Base-by-base conservation (phyloP, 331 rosid genomes). In the Cydonia oblonga region DNA sequence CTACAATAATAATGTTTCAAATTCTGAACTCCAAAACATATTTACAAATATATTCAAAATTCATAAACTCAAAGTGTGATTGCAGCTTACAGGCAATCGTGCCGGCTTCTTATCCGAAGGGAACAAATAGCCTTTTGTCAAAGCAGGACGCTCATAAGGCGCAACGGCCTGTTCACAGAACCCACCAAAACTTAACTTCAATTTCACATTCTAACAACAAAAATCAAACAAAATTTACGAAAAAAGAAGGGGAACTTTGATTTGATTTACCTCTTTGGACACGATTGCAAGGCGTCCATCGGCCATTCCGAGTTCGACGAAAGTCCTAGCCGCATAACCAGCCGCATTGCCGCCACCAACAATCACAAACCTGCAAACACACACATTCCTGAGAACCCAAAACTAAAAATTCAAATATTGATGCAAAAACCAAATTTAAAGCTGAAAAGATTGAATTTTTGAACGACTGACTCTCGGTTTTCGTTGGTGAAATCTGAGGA, bases 261-360 rank as follows among this genome's bases (percentile, higher is more conserved):
- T 24, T 35, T 32, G 30, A 19, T 18, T 40, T 25, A 71, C 97
- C 96, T 93, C 98, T 87, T 93, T 93, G 67, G 96, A 80, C 6
- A 93, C 96, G 16, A 93, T 89, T 68, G 92, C 81, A 30, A 91
- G 90, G 19, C 97, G 96, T 15, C 97, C 98, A 76, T 91, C 84
- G 25, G 97, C 96, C 87, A 91, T 63, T 64, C 96, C 98, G 49
- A 86, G 92, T 51, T 93, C 96, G 51, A 91, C 98, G 79, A 93
- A 93, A 76, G 90, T 84, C 68, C 96, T 86, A 63, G 97, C 97
- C 0, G 98, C 97, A 66, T 93, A 93, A 15, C 98, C 98, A 13
- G 98, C 98, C 6, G 98, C 84, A 81, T 91, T 91, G 68, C 98
- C 97, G 16, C 98, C 97, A 5, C 98, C 98, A 71, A 93, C 97